Conservation (phyloP, 2,329 filamentous ascomycete species). For the Cercospora berteroae region DNA sequence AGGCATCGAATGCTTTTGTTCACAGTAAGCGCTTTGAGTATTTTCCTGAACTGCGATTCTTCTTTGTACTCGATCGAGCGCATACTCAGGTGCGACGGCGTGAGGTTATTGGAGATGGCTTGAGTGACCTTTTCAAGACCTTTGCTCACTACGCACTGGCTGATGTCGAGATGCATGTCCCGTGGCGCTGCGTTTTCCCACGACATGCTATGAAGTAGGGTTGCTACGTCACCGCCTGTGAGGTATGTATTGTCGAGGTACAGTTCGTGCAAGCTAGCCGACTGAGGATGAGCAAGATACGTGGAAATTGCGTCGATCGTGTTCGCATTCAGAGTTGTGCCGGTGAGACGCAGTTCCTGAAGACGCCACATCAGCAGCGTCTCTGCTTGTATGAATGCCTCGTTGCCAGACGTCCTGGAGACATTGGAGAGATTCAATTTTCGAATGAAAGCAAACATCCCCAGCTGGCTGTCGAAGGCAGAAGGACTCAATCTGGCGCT, state of each 20-base stretch:
- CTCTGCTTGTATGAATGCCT: constrained; percentile 64
- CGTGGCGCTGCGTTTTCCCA: constrained; percentile 45
- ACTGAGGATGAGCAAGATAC: constrained; percentile 57
- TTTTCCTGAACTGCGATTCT: constrained; percentile 61
- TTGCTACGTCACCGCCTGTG: constrained; percentile 63
- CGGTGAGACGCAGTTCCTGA: constrained; percentile 64
- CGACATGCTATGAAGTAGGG: constrained; percentile 63
- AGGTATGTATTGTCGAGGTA: constrained; percentile 66
- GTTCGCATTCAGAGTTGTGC: constrained; percentile 59
- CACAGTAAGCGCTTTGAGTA: constrained; percentile 60
- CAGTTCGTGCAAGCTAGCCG: constrained; percentile 60
- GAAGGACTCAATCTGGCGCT: constrained; percentile 63
- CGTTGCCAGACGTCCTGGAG: constrained; percentile 60
- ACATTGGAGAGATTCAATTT: constrained; percentile 66
- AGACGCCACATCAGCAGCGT: constrained; percentile 66
- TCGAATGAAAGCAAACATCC: constrained; percentile 64
- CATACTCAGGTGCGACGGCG: constrained; percentile 64
- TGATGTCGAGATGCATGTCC: constrained; percentile 64
- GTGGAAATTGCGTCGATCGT: constrained; percentile 63
- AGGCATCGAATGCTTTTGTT: constrained; percentile 64
- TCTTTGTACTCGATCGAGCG: constrained; percentile 67
- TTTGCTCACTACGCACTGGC: constrained; percentile 59
- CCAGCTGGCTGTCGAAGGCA: constrained; percentile 64
- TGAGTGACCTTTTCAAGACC: constrained; percentile 53
- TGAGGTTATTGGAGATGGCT: constrained; percentile 52